Conservation (phyloP, 371 early-diverging fungal genomes). For the Apophysomyces elegans region DNA sequence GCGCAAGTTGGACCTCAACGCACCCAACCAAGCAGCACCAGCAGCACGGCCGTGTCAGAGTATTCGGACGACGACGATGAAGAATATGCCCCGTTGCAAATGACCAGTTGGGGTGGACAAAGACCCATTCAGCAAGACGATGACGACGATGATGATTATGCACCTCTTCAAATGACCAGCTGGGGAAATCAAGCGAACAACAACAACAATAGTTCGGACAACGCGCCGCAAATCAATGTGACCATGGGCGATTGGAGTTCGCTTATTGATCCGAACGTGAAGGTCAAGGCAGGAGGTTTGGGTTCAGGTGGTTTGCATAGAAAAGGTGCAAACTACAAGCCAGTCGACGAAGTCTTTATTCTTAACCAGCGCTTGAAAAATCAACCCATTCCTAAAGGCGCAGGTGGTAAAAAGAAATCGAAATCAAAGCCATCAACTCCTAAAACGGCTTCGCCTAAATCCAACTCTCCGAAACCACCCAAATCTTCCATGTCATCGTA, state of each 20-base stretch:
- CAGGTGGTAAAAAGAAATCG: slow-evolving; percentile 24
- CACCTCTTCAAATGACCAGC: slow-evolving; percentile 16
- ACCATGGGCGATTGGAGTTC: slow-evolving; percentile 40
- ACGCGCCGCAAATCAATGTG: slow-evolving; percentile 32
- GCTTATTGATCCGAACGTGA: slow-evolving; percentile 46
- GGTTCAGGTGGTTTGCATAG: slow-evolving; percentile 55
- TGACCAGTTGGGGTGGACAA: slow-evolving; percentile 25
- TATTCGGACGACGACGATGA: slow-evolving; percentile 20
- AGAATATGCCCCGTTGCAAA: slow-evolving; percentile 22
- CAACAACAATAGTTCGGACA: slow-evolving; percentile 7
- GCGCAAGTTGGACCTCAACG: background rate
- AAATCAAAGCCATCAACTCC: slow-evolving; percentile 13
- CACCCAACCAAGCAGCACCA: background rate
- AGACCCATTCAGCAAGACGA: background rate
- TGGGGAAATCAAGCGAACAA: slow-evolving; percentile 18
- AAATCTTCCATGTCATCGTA: background rate
- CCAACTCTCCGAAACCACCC: slow-evolving; percentile 16
- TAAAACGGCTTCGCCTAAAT: slow-evolving; percentile 11
- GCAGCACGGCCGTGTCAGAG: slow-evolving; percentile 12
- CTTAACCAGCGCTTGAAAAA: slow-evolving; percentile 42
- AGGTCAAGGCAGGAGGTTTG: slow-evolving; percentile 39
- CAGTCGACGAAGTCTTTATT: slow-evolving; percentile 49
- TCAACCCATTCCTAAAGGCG: slow-evolving; percentile 23
- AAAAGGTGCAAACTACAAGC: slow-evolving; percentile 46
- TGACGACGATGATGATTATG: slow-evolving; percentile 19